Evolutionary conservation across 2,329 filamentous ascomycete species (phyloP), one percentile per base, ranked within the genome.

Genomic region (Aspergillus felis): DNA sequence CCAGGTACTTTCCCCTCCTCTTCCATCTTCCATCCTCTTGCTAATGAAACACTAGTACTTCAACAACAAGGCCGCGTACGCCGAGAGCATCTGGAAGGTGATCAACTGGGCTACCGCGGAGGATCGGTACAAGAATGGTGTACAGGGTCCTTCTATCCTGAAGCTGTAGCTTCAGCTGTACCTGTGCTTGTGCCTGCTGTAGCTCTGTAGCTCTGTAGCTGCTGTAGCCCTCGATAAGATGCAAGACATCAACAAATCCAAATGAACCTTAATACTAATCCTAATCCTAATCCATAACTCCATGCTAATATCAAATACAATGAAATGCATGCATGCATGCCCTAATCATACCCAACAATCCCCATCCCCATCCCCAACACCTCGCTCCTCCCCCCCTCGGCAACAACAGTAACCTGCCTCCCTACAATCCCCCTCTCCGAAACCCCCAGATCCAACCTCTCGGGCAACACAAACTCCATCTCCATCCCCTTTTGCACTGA

Each of bases 31-130:
- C 8, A 20, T 2, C 22, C n/a, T 51, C 4, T 57, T 41, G 41
- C 24, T 54, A 24, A 51, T 50, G 10, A n/a, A 20, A 0, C 1
- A 55, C 3, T 51, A 96, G 81, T 96, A 96, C 77, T 82, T 95
- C 82, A 96, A 96, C 81, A 87, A 91, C 74, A 96, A 96, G 84
- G 91, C 88, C 42, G 90, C 93, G 77, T 96, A 96, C 81, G 94
- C 95, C 72, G 84, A 85, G 65, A 90, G 89, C 46, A 89, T 96
- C 71, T 96, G 92, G 92, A 89, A 94, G 70, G 90, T 96, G 38
- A 81, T 96, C 73, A 95, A 96, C 84, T 96, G 92, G 92, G 89
- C 89, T 79, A 87, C 88, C 47, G 91, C 91, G 4, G 86, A 89
- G 73, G 84, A 87, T 79, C 84, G 90, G 61, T 91, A 69, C 56